These are phyloP conservation scores for Amaranthus tricolor DNA, from an alignment of 179 eudicot genomes.

Conservation along the genomic window DNA sequence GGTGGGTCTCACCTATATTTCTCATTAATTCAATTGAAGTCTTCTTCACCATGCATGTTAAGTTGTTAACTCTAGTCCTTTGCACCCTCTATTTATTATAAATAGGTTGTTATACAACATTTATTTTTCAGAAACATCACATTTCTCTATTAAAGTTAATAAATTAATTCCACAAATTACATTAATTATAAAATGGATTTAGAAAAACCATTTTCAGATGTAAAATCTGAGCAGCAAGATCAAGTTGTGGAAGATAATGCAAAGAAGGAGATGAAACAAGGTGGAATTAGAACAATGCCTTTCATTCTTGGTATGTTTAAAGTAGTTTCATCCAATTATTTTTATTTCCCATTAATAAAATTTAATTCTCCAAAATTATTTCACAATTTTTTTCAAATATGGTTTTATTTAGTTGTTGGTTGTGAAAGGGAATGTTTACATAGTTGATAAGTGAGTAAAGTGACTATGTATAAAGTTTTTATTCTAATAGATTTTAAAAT, in stretches of 20 bases:
- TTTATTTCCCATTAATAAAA: not conserved
- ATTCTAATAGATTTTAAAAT: no score
- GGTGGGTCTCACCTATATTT: constrained; percentile 24
- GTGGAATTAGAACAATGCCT: constrained; percentile 79
- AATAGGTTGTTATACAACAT: constrained; percentile 8
- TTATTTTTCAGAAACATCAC: constrained; percentile 3
- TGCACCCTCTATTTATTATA: constrained; percentile 14
- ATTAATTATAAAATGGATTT: constrained; percentile 23
- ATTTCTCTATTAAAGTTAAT: not conserved
- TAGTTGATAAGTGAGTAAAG: no score
- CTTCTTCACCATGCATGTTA: constrained; percentile 9
- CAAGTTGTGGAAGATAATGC: constrained; percentile 20
- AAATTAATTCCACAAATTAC: not conserved
- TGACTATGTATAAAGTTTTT: no score
- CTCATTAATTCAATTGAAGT: not conserved
- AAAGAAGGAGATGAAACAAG: constrained; percentile 36
- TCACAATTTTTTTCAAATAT: no score
- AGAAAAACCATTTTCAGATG: constrained; percentile 6
- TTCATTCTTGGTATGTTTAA: constrained; percentile 65
- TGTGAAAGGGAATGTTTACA: no score
- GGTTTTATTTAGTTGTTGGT: no score
- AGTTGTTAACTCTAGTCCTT: not conserved
- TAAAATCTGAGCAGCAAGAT: constrained; percentile 4
- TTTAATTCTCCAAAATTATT: not conserved
- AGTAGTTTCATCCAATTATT: not conserved